Evolutionary conservation across 768 basidiomycete genomes (phyloP).

Genomic region (Lactifluus echinatus): DNA sequence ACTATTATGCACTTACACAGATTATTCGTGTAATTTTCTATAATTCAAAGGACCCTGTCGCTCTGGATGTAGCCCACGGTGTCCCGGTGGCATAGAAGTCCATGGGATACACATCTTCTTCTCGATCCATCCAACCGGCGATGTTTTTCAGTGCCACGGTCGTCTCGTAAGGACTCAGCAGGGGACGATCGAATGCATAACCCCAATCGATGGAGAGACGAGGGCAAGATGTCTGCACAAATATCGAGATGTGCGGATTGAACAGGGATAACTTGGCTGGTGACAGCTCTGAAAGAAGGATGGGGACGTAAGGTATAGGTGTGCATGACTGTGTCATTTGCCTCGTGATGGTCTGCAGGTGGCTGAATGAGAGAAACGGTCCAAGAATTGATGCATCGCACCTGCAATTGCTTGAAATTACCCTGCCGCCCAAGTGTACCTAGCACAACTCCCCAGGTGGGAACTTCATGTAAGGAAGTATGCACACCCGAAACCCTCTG

Average conservation of each 20-base stretch:
- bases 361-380: not conserved
- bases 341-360: constrained; percentile 55
- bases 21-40: not conserved
- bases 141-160: constrained; percentile 71
- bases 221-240: constrained; percentile 95
- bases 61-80: constrained; percentile 64
- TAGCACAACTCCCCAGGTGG: constrained; percentile 83
- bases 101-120: constrained; percentile 73
- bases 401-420: constrained; percentile 80
- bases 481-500: constrained; percentile 2
- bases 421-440: constrained; percentile 95
- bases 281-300: constrained; percentile 93
- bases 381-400: constrained; percentile 20
- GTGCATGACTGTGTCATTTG: constrained; percentile 50
- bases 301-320: constrained; percentile 72
- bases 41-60: constrained; percentile 25
- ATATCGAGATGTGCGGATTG: constrained; percentile 70
- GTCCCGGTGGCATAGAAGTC: constrained; percentile 86
- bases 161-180: constrained; percentile 90
- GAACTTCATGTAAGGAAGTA: constrained; percentile 22
- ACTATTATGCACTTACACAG: not conserved
- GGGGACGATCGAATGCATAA: constrained; percentile 83
- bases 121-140: constrained; percentile 53
- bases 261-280: constrained; percentile 89
- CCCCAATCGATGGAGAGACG: constrained; percentile 98